phyloP scores from a whole-genome alignment of 306 rosid genomes.

The Lagenaria siceraria region DNA sequence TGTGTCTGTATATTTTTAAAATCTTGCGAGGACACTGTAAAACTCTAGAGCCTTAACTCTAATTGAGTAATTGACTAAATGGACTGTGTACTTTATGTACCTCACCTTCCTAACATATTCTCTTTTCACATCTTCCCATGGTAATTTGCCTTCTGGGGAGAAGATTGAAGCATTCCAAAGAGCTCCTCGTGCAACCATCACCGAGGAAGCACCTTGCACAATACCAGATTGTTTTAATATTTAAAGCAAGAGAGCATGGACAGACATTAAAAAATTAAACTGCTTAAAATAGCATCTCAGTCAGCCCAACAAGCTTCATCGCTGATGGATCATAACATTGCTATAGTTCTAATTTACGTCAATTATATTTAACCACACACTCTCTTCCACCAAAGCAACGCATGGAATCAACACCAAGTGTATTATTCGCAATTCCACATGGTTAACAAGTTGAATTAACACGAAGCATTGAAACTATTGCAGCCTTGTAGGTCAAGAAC shows the following conservation, averaged over 20 bases:
- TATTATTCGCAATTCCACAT: not conserved
- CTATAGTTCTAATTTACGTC: not conserved
- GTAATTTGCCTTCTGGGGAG: constrained; percentile 42
- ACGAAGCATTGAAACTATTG: not conserved
- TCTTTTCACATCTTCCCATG: constrained; percentile 51
- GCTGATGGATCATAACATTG: not conserved
- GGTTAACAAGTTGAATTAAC: not conserved
- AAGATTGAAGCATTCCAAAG: constrained; percentile 91
- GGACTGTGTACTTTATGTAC: not conserved
- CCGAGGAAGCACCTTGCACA: constrained; percentile 59
- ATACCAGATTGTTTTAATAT: not conserved
- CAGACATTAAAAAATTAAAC: not conserved
- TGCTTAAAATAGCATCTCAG: not conserved
- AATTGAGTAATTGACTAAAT: not conserved
- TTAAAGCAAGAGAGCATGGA: not conserved
- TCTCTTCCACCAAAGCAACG: not conserved
- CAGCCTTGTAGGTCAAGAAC: not conserved
- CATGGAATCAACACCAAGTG: not conserved
- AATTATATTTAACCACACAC: not conserved
- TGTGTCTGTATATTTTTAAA: not conserved
- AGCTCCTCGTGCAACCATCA: constrained; percentile 94
- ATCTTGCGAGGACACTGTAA: not conserved
- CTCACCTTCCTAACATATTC: constrained; percentile 69
- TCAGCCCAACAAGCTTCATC: not conserved
- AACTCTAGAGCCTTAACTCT: not conserved